Conservation (phyloP, 352 stramenopile genomes). For the Globisporangium splendens region DNA sequence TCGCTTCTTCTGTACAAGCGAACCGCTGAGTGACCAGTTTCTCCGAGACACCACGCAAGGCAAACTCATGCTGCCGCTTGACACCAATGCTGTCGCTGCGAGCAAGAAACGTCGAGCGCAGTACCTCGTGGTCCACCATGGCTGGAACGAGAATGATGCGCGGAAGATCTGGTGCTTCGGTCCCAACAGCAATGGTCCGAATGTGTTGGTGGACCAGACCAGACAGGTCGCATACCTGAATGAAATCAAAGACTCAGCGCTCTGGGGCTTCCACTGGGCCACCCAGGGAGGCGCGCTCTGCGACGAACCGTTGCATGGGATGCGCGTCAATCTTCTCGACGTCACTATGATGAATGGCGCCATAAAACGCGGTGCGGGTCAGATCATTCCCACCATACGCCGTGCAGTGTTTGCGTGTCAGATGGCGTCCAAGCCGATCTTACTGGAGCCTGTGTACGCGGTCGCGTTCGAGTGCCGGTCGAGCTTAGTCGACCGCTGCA, state of each 20-base stretch:
- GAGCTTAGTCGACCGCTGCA: conserved; percentile 98
- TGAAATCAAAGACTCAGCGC: conserved; percentile 99
- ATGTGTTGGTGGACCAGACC: conserved; percentile 98
- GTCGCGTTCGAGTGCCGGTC: conserved; percentile 98
- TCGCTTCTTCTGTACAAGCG: conserved; percentile 96
- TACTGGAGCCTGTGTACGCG: conserved; percentile 99
- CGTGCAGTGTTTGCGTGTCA: conserved; percentile 98
- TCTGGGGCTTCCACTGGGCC: conserved; percentile 98
- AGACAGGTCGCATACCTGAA: conserved; percentile 99
- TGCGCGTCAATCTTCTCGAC: conserved; percentile 99
- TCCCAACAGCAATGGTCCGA: conserved; percentile 97
- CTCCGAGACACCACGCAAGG: conserved; percentile 96
- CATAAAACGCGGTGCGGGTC: conserved; percentile 99
- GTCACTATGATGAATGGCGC: conserved; percentile 99
- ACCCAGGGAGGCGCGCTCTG: conserved; percentile 97
- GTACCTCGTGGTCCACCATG: conserved; percentile 97
- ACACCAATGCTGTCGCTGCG: too few relatives aligned
- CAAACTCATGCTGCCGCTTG: conserved; percentile 51
- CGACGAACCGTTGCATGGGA: conserved; percentile 96
- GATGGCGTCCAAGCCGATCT: conserved; percentile 90
- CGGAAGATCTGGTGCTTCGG: conserved; percentile 99
- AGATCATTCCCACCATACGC: conserved; percentile 99
- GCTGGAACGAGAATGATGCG: conserved; percentile 96
- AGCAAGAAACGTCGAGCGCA: conserved; percentile 96
- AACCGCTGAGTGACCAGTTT: conserved; percentile 91